Evolutionary conservation across 805 yeast genomes (phyloP), one percentile per base, ranked within the genome.

Genomic region (Suhomyces canberraensis): DNA sequence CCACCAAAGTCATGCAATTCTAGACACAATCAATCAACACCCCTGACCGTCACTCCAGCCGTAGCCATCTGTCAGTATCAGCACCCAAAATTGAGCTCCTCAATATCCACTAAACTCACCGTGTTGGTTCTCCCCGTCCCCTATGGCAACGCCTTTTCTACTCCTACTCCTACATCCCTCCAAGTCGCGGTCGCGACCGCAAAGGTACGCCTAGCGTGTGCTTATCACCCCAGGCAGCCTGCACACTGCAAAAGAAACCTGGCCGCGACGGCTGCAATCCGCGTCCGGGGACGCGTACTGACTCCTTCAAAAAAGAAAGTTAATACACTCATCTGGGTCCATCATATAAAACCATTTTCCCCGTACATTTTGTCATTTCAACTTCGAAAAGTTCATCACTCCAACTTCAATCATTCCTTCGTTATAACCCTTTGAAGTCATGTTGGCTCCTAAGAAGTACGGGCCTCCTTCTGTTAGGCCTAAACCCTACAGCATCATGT

Each of bases 401-500:
- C 19, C 18, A 9, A 17, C 19, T 36, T 40, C 41, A 33, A 33
- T 27, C 44, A 40, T 37, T 38, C 41, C 33, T 31, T 38, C 41
- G 41, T 31, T 38, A 25, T 25, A 9, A 33, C 34, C 31, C 32
- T 34, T 38, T 31, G 32, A 37, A 33, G 36, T 8, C 29, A 34
- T 34, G 37, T 13, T 19, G 15, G 17, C 31, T 25, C 22, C 22
- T 9, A 27, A 21, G 17, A 37, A 37, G 29, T 45, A 45, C 25
- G 65, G 36, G 42, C 61, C 41, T n/a, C 71, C 72, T 4, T 39
- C 56, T 13, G 45, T 54, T 27, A 54, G 51, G 35, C 54, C 61
- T 1, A 49, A 58, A 36, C 55, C 65, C 4, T 73, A 74, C 50
- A 58, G 68, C n/a, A 41, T 66, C 16, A 58, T 56, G 46, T 58